Base-by-base conservation (phyloP, 2,329 filamentous ascomycete species). In the Alternaria arbusti region DNA sequence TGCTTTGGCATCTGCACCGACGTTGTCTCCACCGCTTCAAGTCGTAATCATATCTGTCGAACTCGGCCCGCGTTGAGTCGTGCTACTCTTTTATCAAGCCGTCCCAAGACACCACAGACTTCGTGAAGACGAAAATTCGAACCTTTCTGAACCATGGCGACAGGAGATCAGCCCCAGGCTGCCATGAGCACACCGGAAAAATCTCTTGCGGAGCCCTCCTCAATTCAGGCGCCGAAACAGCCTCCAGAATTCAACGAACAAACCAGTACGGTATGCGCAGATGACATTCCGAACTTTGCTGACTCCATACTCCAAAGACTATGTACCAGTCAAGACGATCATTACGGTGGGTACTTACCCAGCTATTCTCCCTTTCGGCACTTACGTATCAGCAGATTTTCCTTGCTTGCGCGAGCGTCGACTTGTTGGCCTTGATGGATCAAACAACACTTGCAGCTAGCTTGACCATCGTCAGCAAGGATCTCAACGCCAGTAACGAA, bases 401-500 rank as follows among this genome's bases (percentile, higher is more conserved):
- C 45, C 32, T 72, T 23, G 70, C 70, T n/a, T 72, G 70, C 50
- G 68, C 70, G 32, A 70, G 67, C 26, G 68, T 72, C 22, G 70
- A 72, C 59, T 54, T 72, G 7, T 36, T 72, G 6, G 70, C 70
- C 7, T 26, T 72, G 9, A 70, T 72, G 62, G 70, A 72, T 32
- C 70, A 72, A 36, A 72, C 70, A 4, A 72, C 68, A 20, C 70
- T 72, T 43, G 70, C 68, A 49, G 68, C 70, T 22, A 69, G 68
- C 54, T 47, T 72, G 28, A 70, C 68, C 8, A 72, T 68, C 25
- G 52, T 72, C 22, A 66, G 61, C 26, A 67, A 59, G n/a, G 79
- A 80, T 25, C 65, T 82, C 0, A 67, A 79, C 73, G 75, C 81
- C 70, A 57, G 74, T 58, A 80, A 80, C 13, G 84, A 85, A 6